Evolutionary conservation across 1,139 yeast genomes (phyloP).

Genomic region (Sugiyamaella xylanicola): DNA sequence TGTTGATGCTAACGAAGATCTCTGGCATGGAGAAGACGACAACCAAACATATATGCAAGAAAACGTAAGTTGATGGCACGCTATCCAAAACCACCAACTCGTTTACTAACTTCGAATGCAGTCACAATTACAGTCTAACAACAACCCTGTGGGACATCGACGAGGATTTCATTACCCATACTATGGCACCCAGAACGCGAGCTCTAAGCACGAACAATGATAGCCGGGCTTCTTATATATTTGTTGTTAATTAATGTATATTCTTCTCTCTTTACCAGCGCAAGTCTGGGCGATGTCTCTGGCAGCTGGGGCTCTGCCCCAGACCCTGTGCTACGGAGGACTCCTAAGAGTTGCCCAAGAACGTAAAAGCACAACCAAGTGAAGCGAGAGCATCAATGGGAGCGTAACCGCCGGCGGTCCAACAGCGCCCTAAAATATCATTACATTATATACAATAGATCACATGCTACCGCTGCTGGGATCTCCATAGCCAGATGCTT

Average conservation of each 20-base stretch:
- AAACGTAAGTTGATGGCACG: constrained; percentile 9
- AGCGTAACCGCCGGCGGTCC: too few relatives aligned
- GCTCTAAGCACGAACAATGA: constrained; percentile 4
- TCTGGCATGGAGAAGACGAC: constrained; percentile 35
- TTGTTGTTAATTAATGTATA: neutral
- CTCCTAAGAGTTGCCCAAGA: too few relatives aligned
- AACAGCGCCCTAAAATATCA: too few relatives aligned
- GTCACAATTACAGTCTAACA: constrained; percentile 4
- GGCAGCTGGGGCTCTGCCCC: too few relatives aligned
- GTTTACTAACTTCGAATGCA: neutral
- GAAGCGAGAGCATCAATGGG: too few relatives aligned
- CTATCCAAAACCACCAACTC: neutral
- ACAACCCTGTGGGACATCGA: constrained; percentile 21
- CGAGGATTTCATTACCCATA: constrained; percentile 29
- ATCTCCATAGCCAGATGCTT: constrained; percentile 24
- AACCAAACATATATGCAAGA: constrained; percentile 8
- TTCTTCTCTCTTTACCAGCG: neutral
- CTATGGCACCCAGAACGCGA: constrained; percentile 21
- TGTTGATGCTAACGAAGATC: constrained; percentile 33
- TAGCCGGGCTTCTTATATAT: neutral
- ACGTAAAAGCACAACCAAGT: too few relatives aligned
- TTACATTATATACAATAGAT: too few relatives aligned
- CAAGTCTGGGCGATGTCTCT: too few relatives aligned
- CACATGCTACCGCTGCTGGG: constrained; percentile 13
- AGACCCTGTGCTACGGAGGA: too few relatives aligned